Conservation (phyloP, 2,329 filamentous ascomycete species). For the Cladophialophora psammophila region DNA sequence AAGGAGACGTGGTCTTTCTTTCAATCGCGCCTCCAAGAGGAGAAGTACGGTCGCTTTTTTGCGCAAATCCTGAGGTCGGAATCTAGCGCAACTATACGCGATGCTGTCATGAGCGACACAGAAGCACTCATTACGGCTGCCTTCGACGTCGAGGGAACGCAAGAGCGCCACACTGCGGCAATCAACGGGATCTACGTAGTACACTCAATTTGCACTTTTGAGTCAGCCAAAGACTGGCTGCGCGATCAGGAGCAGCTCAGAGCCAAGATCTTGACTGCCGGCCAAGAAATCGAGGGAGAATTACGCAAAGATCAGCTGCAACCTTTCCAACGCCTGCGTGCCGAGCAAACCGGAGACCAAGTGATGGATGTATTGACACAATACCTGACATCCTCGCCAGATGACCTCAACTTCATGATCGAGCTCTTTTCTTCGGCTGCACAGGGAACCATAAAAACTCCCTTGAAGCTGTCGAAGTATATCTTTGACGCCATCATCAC, state of each 20-base stretch:
- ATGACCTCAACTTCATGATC: conserved; percentile 84
- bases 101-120: conserved; percentile 75
- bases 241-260: conserved; percentile 65
- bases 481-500: conserved; percentile 86
- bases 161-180: conserved; percentile 76
- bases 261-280: conserved; percentile 66
- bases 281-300: conserved; percentile 79
- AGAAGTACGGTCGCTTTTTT: conserved; percentile 88
- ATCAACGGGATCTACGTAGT: conserved; percentile 90
- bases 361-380: conserved; percentile 84
- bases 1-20: conserved; percentile 86
- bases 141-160: conserved; percentile 68
- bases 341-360: conserved; percentile 88
- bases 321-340: conserved; percentile 76
- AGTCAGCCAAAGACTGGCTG: conserved; percentile 72
- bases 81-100: conserved; percentile 76
- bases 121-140: conserved; percentile 73
- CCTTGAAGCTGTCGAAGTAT: conserved; percentile 77
- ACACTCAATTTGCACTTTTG: conserved; percentile 75
- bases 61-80: conserved; percentile 82
- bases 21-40: conserved; percentile 78
- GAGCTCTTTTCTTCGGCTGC: conserved; percentile 84
- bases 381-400: conserved; percentile 75
- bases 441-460: conserved; percentile 78
- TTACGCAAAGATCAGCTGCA: conserved; percentile 74